phyloP scores from a whole-genome alignment of 2,329 filamentous ascomycete genomes.

The Penicillium corylophilum region DNA sequence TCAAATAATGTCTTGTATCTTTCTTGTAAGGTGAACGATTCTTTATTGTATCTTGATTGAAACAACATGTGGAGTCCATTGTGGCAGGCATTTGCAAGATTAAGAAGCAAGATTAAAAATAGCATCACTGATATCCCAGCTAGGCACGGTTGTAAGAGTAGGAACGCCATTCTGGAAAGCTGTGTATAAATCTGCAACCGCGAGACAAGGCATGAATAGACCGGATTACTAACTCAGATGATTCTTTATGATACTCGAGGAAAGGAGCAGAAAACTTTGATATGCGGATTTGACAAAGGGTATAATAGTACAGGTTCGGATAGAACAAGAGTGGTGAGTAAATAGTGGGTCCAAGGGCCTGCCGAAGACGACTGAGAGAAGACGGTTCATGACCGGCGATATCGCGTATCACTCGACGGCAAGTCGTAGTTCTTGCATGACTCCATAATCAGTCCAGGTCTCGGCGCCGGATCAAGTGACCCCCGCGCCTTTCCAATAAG shows the following conservation, averaged over 20 bases:
- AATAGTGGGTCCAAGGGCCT: no score
- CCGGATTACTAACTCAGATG: background rate
- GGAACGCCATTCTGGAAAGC: background rate
- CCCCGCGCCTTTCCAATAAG: slow-evolving; percentile 74
- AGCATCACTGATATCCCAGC: no score
- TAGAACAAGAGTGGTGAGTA: background rate
- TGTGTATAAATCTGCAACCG: background rate
- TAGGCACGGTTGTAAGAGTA: no score
- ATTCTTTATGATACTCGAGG: no score
- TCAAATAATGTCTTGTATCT: no score
- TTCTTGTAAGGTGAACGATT: no score
- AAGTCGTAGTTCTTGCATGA: slow-evolving; percentile 20
- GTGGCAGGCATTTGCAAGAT: no score
- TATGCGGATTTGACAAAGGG: background rate
- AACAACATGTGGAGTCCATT: no score
- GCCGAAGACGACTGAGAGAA: background rate
- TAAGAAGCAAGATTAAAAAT: no score
- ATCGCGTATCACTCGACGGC: background rate
- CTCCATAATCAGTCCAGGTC: slow-evolving; percentile 30
- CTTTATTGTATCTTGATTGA: no score
- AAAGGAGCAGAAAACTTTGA: background rate
- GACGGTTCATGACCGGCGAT: background rate
- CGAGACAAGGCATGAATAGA: background rate
- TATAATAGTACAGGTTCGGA: background rate
- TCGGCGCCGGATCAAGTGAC: slow-evolving; percentile 30